Conservation (phyloP, 495 filamentous ascomycete species). For the Parmelia sp. region DNA sequence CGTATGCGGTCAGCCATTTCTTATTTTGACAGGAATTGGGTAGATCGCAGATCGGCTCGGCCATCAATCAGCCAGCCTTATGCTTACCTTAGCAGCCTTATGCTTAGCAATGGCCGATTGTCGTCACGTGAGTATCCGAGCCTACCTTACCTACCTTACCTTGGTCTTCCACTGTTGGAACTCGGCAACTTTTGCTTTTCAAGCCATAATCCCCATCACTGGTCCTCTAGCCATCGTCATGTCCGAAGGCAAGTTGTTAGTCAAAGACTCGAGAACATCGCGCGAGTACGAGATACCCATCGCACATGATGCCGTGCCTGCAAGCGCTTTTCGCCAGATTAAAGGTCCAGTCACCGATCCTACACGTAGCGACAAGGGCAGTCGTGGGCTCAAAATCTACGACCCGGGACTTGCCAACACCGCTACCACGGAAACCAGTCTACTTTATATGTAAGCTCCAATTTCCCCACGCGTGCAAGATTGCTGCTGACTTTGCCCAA, state of each 20-base stretch:
- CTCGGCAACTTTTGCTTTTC: background rate
- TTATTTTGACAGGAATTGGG: too few species aligned
- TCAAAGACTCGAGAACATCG: slow-evolving; percentile 47
- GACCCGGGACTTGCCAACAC: slow-evolving; percentile 54
- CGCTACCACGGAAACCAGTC: slow-evolving; percentile 35
- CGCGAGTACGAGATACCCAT: slow-evolving; percentile 47
- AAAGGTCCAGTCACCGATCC: slow-evolving; percentile 25
- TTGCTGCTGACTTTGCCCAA: background rate
- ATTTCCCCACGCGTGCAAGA: background rate
- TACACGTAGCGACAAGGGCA: slow-evolving; percentile 29
- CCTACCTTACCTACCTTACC: too few species aligned
- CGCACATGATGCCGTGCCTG: slow-evolving; percentile 42
- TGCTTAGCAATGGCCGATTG: too few species aligned
- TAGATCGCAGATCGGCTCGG: too few species aligned
- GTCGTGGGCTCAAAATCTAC: slow-evolving; percentile 41
- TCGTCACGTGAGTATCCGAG: too few species aligned
- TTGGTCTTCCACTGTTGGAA: background rate
- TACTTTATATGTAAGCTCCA: background rate
- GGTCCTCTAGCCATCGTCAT: slow-evolving; percentile 21
- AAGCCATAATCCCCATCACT: background rate
- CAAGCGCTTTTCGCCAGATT: slow-evolving; percentile 45
- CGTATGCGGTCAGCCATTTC: background rate
- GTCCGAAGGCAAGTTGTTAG: slow-evolving; percentile 34
- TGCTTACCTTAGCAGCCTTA: too few species aligned
- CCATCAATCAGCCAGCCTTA: too few species aligned